phyloP scores from a whole-genome alignment of 345 rosid genomes.

The Arabidopsis thaliana region TAIR10.1 NC_003071.7:8892501-8893000 shows the following conservation, averaged over 20 bases:
- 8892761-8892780: background rate
- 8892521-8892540: too few relatives aligned
- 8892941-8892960: slow-evolving; percentile 1
- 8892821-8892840: background rate
- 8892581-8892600: background rate
- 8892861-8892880: too few relatives aligned
- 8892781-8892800: background rate
- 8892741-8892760: background rate
- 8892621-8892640: background rate
- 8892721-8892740: background rate
- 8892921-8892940: background rate
- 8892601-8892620: background rate
- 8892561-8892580: too few relatives aligned
- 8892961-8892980: background rate
- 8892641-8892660: background rate
- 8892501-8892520: background rate
- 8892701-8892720: background rate
- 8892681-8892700: background rate
- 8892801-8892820: background rate
- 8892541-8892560: too few relatives aligned
- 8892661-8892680: background rate
- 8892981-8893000: background rate
- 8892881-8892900: too few relatives aligned
- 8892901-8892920: too few relatives aligned
- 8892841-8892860: too few relatives aligned